Conservation (phyloP, 495 filamentous ascomycete genomes). For the Apodospora peruviana region DNA sequence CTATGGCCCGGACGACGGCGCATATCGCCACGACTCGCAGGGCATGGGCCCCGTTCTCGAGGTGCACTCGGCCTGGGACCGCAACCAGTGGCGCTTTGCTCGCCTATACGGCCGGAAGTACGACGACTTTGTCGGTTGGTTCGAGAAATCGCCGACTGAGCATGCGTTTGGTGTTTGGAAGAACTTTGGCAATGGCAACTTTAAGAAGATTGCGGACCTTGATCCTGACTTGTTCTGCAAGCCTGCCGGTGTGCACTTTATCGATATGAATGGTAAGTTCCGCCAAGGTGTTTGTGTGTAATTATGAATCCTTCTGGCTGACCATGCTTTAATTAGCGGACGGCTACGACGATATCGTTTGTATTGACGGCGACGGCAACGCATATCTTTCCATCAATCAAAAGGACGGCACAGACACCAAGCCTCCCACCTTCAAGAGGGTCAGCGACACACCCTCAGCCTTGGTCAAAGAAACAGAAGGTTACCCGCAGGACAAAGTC, state of each 20-base stretch:
- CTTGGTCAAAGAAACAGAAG: conserved; percentile 1
- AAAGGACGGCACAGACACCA: conserved; percentile 4
- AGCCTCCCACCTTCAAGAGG: background rate
- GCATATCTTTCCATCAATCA: conserved; percentile 16
- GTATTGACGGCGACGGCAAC: conserved; percentile 15
- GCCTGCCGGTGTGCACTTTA: conserved; percentile 8
- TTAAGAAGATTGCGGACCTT: conserved; percentile 7
- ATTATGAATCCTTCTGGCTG: too few relatives aligned
- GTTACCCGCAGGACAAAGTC: conserved; percentile 6
- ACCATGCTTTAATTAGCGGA: too few relatives aligned
- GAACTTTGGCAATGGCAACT: conserved; percentile 8
- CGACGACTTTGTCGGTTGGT: conserved; percentile 8
- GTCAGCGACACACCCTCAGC: background rate
- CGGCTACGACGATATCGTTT: conserved; percentile 37
- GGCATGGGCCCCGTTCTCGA: background rate
- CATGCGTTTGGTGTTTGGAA: conserved; percentile 5
- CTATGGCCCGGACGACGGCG: conserved; percentile 5
- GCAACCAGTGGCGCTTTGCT: conserved; percentile 18
- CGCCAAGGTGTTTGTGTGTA: too few relatives aligned
- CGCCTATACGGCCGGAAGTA: conserved; percentile 12
- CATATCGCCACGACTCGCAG: conserved; percentile 5
- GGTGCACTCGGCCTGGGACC: conserved; percentile 8
- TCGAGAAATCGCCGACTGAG: background rate
- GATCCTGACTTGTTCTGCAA: background rate
- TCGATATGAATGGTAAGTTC: conserved; percentile 18